phyloP scores from a whole-genome alignment of 805 yeast genomes.

The Aciculoconidium aculeatum region DNA sequence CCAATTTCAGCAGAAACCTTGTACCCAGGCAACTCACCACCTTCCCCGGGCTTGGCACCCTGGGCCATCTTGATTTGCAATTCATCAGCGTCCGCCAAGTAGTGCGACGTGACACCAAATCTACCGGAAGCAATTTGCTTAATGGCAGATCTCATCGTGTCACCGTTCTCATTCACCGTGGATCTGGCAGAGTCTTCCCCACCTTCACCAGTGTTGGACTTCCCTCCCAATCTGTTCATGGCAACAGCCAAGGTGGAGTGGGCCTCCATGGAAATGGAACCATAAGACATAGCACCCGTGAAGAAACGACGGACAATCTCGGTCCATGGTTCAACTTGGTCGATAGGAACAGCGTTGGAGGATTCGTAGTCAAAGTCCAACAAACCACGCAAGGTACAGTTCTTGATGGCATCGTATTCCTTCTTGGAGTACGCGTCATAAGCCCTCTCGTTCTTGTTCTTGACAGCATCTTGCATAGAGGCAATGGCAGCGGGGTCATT shows the following conservation, averaged over 20 bases:
- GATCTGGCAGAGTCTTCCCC: constrained; percentile 97
- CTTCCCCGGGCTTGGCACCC: constrained; percentile 99
- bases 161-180: constrained; percentile 74
- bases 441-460: constrained; percentile 91
- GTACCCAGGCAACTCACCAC: constrained; percentile 96
- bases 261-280: constrained; percentile 97
- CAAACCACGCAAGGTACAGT: constrained; percentile 91
- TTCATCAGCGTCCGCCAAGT: constrained; percentile 94
- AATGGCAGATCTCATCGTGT: constrained; percentile 97
- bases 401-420: constrained; percentile 85
- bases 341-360: constrained; percentile 78
- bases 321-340: constrained; percentile 99
- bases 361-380: constrained; percentile 80
- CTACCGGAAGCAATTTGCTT: constrained; percentile 98
- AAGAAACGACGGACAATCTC: constrained; percentile 95
- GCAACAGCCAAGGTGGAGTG: constrained; percentile 98
- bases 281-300: constrained; percentile 99
- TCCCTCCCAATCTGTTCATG: constrained; percentile 96
- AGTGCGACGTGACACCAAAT: constrained; percentile 95
- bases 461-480: constrained; percentile 94
- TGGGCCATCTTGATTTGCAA: constrained; percentile 98
- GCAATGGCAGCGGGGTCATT: constrained; percentile 96
- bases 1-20: constrained; percentile 87
- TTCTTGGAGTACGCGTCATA: constrained; percentile 85
- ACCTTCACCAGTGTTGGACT: constrained; percentile 98